phyloP scores from a whole-genome alignment of 1,284 basidiomycete species.

The Trichosporon sp. region DNA sequence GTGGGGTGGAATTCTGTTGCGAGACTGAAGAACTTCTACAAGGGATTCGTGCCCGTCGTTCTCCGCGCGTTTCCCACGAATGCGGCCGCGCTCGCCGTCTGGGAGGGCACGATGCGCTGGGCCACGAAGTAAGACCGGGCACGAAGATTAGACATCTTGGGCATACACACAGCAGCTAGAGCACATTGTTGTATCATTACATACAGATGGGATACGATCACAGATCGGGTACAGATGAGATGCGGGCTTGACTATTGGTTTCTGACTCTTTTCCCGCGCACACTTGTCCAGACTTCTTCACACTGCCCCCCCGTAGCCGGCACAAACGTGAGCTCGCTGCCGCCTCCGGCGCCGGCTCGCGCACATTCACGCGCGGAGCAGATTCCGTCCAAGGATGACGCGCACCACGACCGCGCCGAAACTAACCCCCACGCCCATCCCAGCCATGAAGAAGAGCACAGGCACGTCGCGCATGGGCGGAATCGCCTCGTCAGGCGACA shows the following conservation, averaged over 20 bases:
- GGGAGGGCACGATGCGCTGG: constrained; percentile 55
- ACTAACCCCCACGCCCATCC: constrained; percentile 29
- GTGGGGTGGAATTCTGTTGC: constrained; percentile 46
- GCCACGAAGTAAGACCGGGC: constrained; percentile 20
- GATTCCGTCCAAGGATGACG: constrained; percentile 16
- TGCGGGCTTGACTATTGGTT: no score
- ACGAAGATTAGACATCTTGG: background rate
- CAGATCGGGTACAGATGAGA: background rate
- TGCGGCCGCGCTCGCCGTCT: constrained; percentile 55
- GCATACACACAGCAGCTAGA: background rate
- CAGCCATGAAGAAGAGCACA: constrained; percentile 29
- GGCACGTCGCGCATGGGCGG: constrained; percentile 27
- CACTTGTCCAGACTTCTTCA: no score
- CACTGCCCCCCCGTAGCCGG: no score
- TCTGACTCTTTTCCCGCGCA: no score
- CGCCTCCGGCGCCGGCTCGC: background rate
- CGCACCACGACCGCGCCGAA: constrained; percentile 28
- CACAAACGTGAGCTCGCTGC: background rate
- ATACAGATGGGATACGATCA: background rate
- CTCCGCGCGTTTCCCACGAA: constrained; percentile 56
- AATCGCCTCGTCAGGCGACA: constrained; percentile 23
- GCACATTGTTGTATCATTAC: constrained; percentile 13
- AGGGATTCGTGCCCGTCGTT: constrained; percentile 54
- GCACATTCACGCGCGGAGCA: background rate
- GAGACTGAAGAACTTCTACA: constrained; percentile 52